Base-by-base conservation (phyloP, 2,329 filamentous ascomycete species). In the Drechslera avenae region DNA sequence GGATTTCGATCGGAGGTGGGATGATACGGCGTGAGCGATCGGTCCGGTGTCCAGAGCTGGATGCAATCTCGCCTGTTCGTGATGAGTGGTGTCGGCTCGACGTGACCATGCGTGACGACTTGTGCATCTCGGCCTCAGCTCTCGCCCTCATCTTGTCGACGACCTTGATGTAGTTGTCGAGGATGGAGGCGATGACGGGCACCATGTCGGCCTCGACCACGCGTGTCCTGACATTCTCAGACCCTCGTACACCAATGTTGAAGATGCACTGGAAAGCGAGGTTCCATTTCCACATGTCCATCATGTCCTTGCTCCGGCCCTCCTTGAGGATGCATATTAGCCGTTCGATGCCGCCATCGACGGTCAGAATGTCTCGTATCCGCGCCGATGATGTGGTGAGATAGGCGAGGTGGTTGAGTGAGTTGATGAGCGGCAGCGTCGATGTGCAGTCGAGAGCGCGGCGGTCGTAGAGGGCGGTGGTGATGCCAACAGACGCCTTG, bases 221-320 rank as follows among this genome's bases (percentile, higher is more conserved):
- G 60, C 94, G 84, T 50, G 94, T 97, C 63, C 94, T 86, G 52
- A 99, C 94, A 62, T 85, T 87, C 78, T 99, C 94, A 10, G 94
- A 97, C 53, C 94, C 94, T 63, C 94, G 86, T 53, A 99, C 93
- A 50, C 94, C 94, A 70, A 99, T 97, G 75, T 99, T 99, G 72
- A 99, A 94, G 59, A 97, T 92, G 74, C 94, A 99, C 76, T 97
- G 94, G 75, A 99, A 99, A 45, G 94, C 94, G 57, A 99, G 83
- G 71, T 97, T 99, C 94, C 94, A 99, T 77, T 97, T 97, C 94
- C 94, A 99, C 90, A 96, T 96, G 74, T 97, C 93, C 93, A 97
- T 97, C 86, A 97, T 88, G 73, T 99, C 93, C 76, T 92, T 95
- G 78, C 90, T 97, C 71, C 94, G 84, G 57, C 94, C 94, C 76